A percentile compares a stretch with the other conserved stretches of the same genome.
phyloP scores from a whole-genome alignment of 1,284 basidiomycete species.

The Mycena sp. region DNA sequence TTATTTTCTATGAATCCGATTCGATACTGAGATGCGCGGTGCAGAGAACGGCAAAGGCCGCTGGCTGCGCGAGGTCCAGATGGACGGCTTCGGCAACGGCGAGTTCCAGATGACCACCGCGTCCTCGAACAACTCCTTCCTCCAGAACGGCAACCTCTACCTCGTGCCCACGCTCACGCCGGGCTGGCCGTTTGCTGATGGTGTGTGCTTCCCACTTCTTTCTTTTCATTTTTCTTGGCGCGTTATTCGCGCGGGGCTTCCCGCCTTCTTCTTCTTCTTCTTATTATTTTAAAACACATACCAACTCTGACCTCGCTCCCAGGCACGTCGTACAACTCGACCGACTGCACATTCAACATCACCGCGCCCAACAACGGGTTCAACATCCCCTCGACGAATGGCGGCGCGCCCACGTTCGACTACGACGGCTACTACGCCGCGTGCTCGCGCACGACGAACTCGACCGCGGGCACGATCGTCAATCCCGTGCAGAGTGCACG shows the following conservation, averaged over 20 bases:
- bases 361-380: conserved; percentile 48
- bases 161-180: conserved; percentile 85
- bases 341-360: conserved; percentile 63
- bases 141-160: conserved; percentile 76
- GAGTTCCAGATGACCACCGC: conserved; percentile 86
- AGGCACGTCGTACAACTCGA: conserved; percentile 67
- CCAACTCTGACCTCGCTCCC: conserved; percentile 48
- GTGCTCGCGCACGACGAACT: conserved; percentile 66
- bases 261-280: background rate
- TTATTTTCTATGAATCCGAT: too few relatives aligned
- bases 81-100: conserved; percentile 84
- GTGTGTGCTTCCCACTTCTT: background rate
- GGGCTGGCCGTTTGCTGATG: conserved; percentile 47
- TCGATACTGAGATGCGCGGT: too few relatives aligned
- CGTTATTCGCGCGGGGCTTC: conserved; percentile 54
- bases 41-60: conserved; percentile 41
- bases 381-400: conserved; percentile 3
- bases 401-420: conserved; percentile 52
- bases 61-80: conserved; percentile 75
- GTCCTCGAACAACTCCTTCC: conserved; percentile 71
- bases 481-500: conserved; percentile 83
- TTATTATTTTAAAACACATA: background rate
- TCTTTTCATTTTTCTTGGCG: conserved; percentile 59
- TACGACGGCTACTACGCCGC: conserved; percentile 40
- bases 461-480: conserved; percentile 73